These are phyloP conservation scores for Fusarium poae DNA, from an alignment of 2,329 filamentous ascomycete species.

Conservation along the genomic window DNA sequence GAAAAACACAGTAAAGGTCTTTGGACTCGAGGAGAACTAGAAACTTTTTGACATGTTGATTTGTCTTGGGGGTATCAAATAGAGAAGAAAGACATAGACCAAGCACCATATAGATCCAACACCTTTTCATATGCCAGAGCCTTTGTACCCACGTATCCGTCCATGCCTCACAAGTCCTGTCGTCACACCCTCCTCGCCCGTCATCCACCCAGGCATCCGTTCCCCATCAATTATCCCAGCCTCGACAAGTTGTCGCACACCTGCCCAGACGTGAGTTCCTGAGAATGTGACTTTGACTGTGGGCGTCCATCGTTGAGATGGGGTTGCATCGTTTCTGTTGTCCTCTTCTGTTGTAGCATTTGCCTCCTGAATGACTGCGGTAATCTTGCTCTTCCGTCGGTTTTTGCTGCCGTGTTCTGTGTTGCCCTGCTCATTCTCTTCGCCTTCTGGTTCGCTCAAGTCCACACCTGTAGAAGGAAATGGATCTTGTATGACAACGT, in stretches of 20 bases:
- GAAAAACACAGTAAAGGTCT: conserved; percentile 84
- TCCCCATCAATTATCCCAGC: conserved; percentile 79
- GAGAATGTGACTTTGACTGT: conserved; percentile 74
- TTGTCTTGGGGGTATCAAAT: conserved; percentile 50
- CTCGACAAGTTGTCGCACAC: conserved; percentile 82
- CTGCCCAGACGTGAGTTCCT: conserved; percentile 84
- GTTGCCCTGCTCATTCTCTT: conserved; percentile 31
- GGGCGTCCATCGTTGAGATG: conserved; percentile 52
- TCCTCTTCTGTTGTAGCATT: conserved; percentile 42
- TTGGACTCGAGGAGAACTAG: conserved; percentile 69
- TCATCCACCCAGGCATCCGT: conserved; percentile 91
- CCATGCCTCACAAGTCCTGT: conserved; percentile 77
- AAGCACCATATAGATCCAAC: conserved; percentile 37
- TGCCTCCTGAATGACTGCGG: conserved; percentile 52
- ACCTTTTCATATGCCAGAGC: conserved; percentile 62
- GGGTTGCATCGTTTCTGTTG: conserved; percentile 45
- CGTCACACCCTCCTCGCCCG: conserved; percentile 85
- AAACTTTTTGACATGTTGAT: conserved; percentile 26
- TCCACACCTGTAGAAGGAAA: conserved; percentile 57
- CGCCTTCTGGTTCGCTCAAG: conserved; percentile 47
- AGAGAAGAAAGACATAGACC: conserved; percentile 48
- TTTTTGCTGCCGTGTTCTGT: conserved; percentile 17
- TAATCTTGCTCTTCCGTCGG: conserved; percentile 54
- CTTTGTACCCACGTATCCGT: conserved; percentile 70
- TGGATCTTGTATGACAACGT: conserved; percentile 70